These are phyloP conservation scores for Hypomyces perniciosus DNA, from an alignment of 2,329 filamentous ascomycete genomes.

Conservation along the genomic window DNA sequence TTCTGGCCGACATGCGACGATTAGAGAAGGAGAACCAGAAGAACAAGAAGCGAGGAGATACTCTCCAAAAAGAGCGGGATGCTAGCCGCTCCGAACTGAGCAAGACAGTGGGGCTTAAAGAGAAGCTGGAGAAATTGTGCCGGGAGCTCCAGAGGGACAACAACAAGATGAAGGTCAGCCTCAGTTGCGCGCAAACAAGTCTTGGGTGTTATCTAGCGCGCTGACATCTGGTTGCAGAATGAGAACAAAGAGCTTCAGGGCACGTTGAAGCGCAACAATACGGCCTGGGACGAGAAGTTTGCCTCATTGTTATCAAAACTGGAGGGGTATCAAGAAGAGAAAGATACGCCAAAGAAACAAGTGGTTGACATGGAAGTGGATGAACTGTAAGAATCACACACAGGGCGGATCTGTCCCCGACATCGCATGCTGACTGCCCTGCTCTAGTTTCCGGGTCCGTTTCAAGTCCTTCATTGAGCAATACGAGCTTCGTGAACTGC, in stretches of 20 bases:
- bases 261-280: conserved; percentile 73
- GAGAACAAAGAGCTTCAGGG: conserved; percentile 91
- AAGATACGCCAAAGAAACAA: conserved; percentile 74
- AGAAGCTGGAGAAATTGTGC: conserved; percentile 94
- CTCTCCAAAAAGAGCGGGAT: conserved; percentile 95
- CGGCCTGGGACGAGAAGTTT: conserved; percentile 79
- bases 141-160: conserved; percentile 94
- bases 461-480: conserved; percentile 96
- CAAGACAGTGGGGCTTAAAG: conserved; percentile 85
- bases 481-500: conserved; percentile 89
- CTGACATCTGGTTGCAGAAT: conserved; percentile 48
- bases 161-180: conserved; percentile 85
- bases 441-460: conserved; percentile 65
- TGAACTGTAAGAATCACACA: conserved; percentile 60
- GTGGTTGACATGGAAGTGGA: conserved; percentile 83
- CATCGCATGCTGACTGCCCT: conserved; percentile 13
- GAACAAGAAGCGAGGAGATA: conserved; percentile 91
- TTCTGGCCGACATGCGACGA: conserved; percentile 91
- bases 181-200: background rate
- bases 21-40: conserved; percentile 91
- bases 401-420: background rate
- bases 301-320: conserved; percentile 75
- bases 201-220: conserved; percentile 1
- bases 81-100: conserved; percentile 79
- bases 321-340: conserved; percentile 81